Percentiles rank a stretch among this genome's conserved stretches.
Evolutionary conservation across 768 basidiomycete species (phyloP).

Genomic region (Nevesoporus exiguus): DNA sequence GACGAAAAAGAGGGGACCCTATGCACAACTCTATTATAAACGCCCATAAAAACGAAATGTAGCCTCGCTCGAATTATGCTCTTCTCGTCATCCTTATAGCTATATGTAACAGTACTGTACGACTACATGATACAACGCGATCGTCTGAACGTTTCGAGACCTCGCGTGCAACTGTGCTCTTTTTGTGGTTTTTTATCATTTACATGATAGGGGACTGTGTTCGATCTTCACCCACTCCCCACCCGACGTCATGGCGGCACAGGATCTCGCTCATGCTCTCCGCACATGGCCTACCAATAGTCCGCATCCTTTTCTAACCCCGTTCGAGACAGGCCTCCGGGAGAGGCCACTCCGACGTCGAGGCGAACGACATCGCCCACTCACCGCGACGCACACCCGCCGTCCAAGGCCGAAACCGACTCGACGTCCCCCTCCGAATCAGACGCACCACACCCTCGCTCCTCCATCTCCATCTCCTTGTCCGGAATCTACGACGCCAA

Average conservation of each 20-base stretch:
- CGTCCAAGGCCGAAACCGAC: background rate
- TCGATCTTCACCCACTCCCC: too few species aligned
- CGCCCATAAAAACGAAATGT: background rate
- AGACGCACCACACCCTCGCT: background rate
- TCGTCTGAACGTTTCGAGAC: too few species aligned
- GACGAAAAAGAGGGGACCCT: background rate
- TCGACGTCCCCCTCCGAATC: background rate
- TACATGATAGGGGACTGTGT: too few species aligned
- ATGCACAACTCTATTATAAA: background rate
- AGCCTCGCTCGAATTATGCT: background rate
- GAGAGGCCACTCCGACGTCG: background rate
- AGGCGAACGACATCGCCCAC: background rate
- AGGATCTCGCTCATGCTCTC: too few species aligned
- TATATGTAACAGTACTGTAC: background rate
- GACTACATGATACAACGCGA: too few species aligned
- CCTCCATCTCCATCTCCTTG: slow-evolving; percentile 8
- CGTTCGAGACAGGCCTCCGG: too few species aligned
- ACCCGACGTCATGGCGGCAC: too few species aligned
- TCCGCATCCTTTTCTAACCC: too few species aligned
- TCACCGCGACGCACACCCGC: background rate
- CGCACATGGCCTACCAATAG: too few species aligned
- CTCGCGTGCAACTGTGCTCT: too few species aligned
- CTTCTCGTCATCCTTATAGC: background rate
- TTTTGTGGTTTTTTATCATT: too few species aligned
- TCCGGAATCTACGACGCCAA: slow-evolving; percentile 10